Percentiles rank a stretch among this genome's conserved stretches.
These are phyloP conservation scores for Euphorbia peplus DNA, from an alignment of 345 rosid genomes.

Conservation along the genomic window DNA sequence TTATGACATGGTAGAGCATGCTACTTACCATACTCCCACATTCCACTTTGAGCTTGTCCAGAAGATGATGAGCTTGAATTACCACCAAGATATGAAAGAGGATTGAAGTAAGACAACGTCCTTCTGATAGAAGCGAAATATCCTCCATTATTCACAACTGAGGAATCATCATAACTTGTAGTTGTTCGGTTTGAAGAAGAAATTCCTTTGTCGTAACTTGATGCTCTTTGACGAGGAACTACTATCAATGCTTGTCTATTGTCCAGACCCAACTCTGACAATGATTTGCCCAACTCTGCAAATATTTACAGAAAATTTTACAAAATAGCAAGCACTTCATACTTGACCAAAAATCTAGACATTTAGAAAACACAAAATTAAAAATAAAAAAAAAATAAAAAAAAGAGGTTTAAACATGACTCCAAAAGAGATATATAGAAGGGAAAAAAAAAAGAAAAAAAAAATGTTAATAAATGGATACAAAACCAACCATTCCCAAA, in stretches of 20 bases:
- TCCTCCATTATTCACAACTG: constrained; percentile 47
- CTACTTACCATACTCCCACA: constrained; percentile 45
- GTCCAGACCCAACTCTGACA: constrained; percentile 65
- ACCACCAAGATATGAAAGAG: constrained; percentile 69
- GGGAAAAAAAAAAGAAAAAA: neutral
- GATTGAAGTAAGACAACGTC: constrained; percentile 63
- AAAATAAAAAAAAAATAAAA: neutral
- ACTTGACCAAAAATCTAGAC: neutral
- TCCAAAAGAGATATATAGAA: no score
- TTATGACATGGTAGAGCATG: neutral
- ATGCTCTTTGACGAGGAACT: constrained; percentile 50
- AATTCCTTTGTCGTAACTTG: constrained; percentile 36
- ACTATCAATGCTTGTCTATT: constrained; percentile 85
- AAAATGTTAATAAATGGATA: neutral
- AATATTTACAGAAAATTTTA: neutral
- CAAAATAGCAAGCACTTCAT: neutral
- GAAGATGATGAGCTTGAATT: constrained; percentile 41
- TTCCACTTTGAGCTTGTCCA: constrained; percentile 41
- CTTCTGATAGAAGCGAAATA: constrained; percentile 55
- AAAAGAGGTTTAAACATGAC: no score
- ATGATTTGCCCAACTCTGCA: constrained; percentile 69
- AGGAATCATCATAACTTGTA: constrained; percentile 28
- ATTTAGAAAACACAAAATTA: no score
- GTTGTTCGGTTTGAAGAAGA: constrained; percentile 26
- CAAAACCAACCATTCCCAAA: neutral